Evolutionary conservation across 495 filamentous ascomycete species (phyloP).

Genomic region (Penicillium angulare): DNA sequence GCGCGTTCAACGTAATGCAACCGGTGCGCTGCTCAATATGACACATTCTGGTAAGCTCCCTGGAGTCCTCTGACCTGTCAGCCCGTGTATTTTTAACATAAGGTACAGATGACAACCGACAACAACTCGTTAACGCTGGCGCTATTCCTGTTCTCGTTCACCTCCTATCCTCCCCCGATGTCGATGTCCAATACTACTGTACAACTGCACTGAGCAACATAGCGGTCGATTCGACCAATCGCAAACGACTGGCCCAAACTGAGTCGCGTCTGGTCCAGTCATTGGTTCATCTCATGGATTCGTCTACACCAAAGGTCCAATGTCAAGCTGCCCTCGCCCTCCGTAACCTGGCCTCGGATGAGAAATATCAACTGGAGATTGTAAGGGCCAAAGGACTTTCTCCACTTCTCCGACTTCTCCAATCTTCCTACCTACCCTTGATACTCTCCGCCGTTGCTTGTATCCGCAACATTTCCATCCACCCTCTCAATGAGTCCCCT

Average conservation of each 20-base stretch:
- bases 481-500: conserved; percentile 97
- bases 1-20: conserved; percentile 97
- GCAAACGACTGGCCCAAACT: conserved; percentile 83
- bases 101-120: conserved; percentile 85
- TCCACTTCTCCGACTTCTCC: conserved; percentile 81
- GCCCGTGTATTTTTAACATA: conserved; percentile 3
- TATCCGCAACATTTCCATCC: conserved; percentile 98
- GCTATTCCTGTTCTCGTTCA: conserved; percentile 96
- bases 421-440: conserved; percentile 91
- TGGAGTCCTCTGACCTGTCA: conserved; percentile 20
- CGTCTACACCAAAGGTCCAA: conserved; percentile 94
- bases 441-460: conserved; percentile 97
- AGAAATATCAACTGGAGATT: conserved; percentile 98
- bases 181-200: conserved; percentile 99
- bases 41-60: conserved; percentile 84
- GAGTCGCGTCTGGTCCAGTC: conserved; percentile 89
- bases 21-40: conserved; percentile 95
- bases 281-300: conserved; percentile 94
- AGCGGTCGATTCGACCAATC: conserved; percentile 87
- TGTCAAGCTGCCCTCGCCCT: conserved; percentile 95
- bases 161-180: conserved; percentile 83
- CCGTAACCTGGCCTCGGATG: conserved; percentile 93
- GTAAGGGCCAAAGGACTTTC: conserved; percentile 81
- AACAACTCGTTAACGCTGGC: conserved; percentile 93
- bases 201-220: conserved; percentile 98